These are phyloP conservation scores for Aspergillus wentii DNA, from an alignment of 495 filamentous ascomycete genomes.

Conservation along the genomic window DNA sequence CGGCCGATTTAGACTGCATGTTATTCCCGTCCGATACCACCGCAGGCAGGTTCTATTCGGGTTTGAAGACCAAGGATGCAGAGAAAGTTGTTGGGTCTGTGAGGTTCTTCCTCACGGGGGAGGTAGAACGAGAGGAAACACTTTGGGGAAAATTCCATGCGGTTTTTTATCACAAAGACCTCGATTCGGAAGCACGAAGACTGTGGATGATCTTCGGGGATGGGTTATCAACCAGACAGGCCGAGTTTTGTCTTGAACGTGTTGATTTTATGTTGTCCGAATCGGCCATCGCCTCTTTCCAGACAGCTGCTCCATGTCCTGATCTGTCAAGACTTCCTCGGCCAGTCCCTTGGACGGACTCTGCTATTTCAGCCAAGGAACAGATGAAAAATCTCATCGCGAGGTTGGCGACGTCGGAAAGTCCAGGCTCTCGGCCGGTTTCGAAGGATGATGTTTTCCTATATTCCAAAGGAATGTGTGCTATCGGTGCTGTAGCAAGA, in stretches of 20 bases:
- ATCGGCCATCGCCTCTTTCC: slow-evolving; percentile 3
- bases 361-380: slow-evolving; percentile 61
- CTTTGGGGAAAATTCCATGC: neutral
- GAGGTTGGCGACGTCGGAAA: slow-evolving; percentile 14
- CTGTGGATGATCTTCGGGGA: slow-evolving; percentile 34
- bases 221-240: slow-evolving; percentile 31
- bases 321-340: neutral
- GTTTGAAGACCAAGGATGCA: neutral
- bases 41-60: neutral
- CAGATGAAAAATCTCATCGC: slow-evolving; percentile 48
- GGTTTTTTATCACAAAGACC: neutral
- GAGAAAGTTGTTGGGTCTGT: neutral
- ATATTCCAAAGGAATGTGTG: slow-evolving; percentile 41
- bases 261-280: slow-evolving; percentile 15
- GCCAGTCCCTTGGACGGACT: slow-evolving; percentile 58
- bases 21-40: neutral
- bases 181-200: neutral
- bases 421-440: slow-evolving; percentile 30
- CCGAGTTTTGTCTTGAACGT: slow-evolving; percentile 29
- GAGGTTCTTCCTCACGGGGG: neutral
- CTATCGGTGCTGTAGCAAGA: slow-evolving; percentile 22
- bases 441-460: slow-evolving; percentile 42
- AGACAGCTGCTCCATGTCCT: neutral
- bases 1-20: neutral
- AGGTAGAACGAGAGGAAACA: neutral